Evolutionary conservation across 768 basidiomycete species (phyloP), one percentile per base, ranked within the genome.

Genomic region (Ramaria rubella): DNA sequence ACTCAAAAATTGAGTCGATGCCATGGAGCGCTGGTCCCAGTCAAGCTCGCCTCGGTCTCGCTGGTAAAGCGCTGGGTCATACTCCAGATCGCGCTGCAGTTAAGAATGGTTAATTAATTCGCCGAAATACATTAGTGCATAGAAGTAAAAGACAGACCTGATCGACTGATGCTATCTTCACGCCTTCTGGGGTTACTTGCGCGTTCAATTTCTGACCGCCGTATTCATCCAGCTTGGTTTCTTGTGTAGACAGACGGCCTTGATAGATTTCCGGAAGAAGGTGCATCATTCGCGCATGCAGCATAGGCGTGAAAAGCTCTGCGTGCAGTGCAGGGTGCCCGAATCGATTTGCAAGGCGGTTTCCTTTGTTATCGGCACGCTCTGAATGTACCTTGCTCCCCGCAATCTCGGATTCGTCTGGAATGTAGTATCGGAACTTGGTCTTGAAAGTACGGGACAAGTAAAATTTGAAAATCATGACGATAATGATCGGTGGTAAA

Each of bases 261-360:
- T 77, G 72, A 65, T 90, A 93, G 26, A 93, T 87, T 59, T 91
- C 80, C 33, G 75, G 70, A 21, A 93, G 74, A 23, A 93, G 72
- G 6, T 80, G 85, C 80, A 89, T 85, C 87, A 91, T 87, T 69
- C 83, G 85, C 60, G 86, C 83, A 63, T 91, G 90, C 50, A 93
- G 68, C 87, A 90, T 88, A 0, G 88, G 90, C 5, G 90, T 91
- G 71, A 94, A 90, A 45, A 95, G 77, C 52, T 94, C 91, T 12
- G 80, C 71, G 62, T 93, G 83, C 46, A 99, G 76, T 15, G 94
- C 89, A 1, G 96, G 94, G 68, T 99, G 96, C 1, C 94, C 90
- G 72, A 98, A 99, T 27, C 95, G 86, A 67, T 85, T 92, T 73
- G 86, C 86, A 29, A 98, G 81, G 31, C 87, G 81, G 65, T 87